Conservation (phyloP, 768 basidiomycete genomes). For the Strobilomyces confusus region DNA sequence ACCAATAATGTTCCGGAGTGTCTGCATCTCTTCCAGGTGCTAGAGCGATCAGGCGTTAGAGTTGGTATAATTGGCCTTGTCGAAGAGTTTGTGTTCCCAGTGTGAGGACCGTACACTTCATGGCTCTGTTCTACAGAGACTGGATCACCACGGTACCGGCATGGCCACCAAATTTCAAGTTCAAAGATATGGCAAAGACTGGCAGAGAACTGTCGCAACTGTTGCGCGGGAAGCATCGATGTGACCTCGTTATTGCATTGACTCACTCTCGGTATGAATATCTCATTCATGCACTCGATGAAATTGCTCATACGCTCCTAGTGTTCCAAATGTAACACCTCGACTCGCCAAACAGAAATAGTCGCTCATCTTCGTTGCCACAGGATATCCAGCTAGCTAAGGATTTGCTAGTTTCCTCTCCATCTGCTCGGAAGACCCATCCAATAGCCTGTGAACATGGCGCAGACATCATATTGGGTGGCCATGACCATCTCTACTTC, state of each 20-base stretch:
- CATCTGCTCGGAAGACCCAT: slow-evolving; percentile 42
- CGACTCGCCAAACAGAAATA: neutral
- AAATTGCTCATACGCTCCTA: slow-evolving; percentile 10
- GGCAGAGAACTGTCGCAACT: slow-evolving; percentile 68
- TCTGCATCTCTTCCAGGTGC: slow-evolving; percentile 56
- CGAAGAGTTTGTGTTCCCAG: slow-evolving; percentile 55
- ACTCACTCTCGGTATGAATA: slow-evolving; percentile 69
- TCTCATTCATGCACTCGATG: neutral
- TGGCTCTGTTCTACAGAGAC: slow-evolving; percentile 45
- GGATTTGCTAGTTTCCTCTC: slow-evolving; percentile 55
- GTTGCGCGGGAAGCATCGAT: slow-evolving; percentile 67
- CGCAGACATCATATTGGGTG: slow-evolving; percentile 79
- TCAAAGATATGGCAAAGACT: slow-evolving; percentile 69
- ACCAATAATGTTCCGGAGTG: slow-evolving; percentile 61
- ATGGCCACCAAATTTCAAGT: slow-evolving; percentile 80
- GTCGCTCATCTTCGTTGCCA: slow-evolving; percentile 6
- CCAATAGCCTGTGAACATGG: slow-evolving; percentile 60
- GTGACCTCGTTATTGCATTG: slow-evolving; percentile 81
- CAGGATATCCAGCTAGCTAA: slow-evolving; percentile 75
- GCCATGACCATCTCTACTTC: slow-evolving; percentile 86
- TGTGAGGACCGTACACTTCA: neutral
- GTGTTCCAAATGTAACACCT: slow-evolving; percentile 29
- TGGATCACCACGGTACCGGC: slow-evolving; percentile 87
- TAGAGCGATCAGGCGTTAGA: slow-evolving; percentile 66
- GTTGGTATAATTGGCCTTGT: slow-evolving; percentile 85